Conservation (phyloP, 2,329 filamentous ascomycete genomes). For the Mariannaea elegans region DNA sequence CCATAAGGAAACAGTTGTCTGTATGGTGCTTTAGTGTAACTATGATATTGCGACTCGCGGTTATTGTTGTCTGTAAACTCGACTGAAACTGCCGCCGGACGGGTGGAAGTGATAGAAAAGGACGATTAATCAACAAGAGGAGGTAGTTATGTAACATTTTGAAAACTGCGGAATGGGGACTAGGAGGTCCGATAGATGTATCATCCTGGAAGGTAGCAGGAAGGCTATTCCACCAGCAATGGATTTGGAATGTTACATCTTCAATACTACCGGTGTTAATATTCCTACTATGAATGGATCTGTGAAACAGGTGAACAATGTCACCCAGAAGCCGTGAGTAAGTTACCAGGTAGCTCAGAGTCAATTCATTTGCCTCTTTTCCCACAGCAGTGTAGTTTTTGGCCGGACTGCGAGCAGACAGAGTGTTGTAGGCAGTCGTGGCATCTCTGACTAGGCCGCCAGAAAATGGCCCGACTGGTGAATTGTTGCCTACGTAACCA, state of each 20-base stretch:
- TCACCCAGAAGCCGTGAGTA: slow-evolving; percentile 32
- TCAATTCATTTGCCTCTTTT: slow-evolving; percentile 22
- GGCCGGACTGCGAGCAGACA: slow-evolving; percentile 13
- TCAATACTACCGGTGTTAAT: slow-evolving; percentile 31
- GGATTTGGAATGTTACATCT: slow-evolving; percentile 29
- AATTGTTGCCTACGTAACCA: neutral
- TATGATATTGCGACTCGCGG: slow-evolving; percentile 42
- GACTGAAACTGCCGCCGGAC: slow-evolving; percentile 41
- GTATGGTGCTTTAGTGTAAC: slow-evolving; percentile 27
- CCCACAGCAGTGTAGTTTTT: slow-evolving; percentile 9
- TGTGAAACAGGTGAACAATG: slow-evolving; percentile 35
- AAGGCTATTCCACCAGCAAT: slow-evolving; percentile 41
- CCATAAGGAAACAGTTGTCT: slow-evolving; percentile 15
- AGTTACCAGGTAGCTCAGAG: slow-evolving; percentile 30
- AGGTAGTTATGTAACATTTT: slow-evolving; percentile 45
- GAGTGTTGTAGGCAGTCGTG: neutral
- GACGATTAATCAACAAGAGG: slow-evolving; percentile 45
- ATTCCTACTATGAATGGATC: slow-evolving; percentile 35
- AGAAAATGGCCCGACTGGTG: neutral
- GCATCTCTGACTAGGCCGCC: neutral
- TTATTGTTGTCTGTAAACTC: slow-evolving; percentile 42
- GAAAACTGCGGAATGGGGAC: slow-evolving; percentile 35
- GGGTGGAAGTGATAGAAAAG: slow-evolving; percentile 44
- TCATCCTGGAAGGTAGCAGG: slow-evolving; percentile 19
- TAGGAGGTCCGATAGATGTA: neutral